Evolutionary conservation across 2,329 filamentous ascomycete species (phyloP).

Genomic region (Hymenoscyphus fructigenus): DNA sequence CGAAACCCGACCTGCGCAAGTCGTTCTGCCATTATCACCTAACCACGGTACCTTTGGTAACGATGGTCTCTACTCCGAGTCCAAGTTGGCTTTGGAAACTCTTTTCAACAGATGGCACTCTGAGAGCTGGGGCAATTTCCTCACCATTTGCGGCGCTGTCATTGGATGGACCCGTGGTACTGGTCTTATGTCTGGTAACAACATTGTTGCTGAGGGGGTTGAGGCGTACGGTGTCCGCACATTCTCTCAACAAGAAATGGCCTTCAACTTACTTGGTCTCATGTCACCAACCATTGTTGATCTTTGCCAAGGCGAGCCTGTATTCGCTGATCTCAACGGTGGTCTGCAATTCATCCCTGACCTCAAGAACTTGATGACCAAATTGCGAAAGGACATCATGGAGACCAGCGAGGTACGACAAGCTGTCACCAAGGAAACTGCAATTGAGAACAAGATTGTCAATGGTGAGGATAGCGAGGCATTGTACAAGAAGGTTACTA

Average conservation of each 20-base stretch:
- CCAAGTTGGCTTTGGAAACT: slow-evolving; percentile 94
- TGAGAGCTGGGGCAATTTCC: slow-evolving; percentile 95
- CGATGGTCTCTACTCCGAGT: slow-evolving; percentile 97
- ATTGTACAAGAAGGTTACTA: slow-evolving; percentile 89
- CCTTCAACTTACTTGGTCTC: slow-evolving; percentile 93
- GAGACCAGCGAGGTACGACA: slow-evolving; percentile 92
- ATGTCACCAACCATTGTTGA: slow-evolving; percentile 95
- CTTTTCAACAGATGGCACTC: slow-evolving; percentile 99
- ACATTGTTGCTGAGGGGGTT: slow-evolving; percentile 94
- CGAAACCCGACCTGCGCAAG: slow-evolving; percentile 93
- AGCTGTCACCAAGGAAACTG: slow-evolving; percentile 92
- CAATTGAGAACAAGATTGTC: slow-evolving; percentile 95
- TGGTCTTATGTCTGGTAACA: slow-evolving; percentile 96
- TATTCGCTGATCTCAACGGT: slow-evolving; percentile 96
- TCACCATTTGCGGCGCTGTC: slow-evolving; percentile 96
- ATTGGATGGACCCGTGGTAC: slow-evolving; percentile 99
- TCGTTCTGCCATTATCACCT: slow-evolving; percentile 91
- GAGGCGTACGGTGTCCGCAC: slow-evolving; percentile 96
- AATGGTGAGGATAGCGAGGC: slow-evolving; percentile 91
- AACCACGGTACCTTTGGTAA: slow-evolving; percentile 99
- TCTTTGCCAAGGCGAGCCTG: slow-evolving; percentile 90
- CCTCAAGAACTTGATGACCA: slow-evolving; percentile 90
- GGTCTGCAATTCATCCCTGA: slow-evolving; percentile 97
- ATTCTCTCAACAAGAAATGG: slow-evolving; percentile 99
- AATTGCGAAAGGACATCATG: slow-evolving; percentile 89